These are phyloP conservation scores for Podospora appendiculata DNA, from an alignment of 495 filamentous ascomycete species.

Conservation along the genomic window DNA sequence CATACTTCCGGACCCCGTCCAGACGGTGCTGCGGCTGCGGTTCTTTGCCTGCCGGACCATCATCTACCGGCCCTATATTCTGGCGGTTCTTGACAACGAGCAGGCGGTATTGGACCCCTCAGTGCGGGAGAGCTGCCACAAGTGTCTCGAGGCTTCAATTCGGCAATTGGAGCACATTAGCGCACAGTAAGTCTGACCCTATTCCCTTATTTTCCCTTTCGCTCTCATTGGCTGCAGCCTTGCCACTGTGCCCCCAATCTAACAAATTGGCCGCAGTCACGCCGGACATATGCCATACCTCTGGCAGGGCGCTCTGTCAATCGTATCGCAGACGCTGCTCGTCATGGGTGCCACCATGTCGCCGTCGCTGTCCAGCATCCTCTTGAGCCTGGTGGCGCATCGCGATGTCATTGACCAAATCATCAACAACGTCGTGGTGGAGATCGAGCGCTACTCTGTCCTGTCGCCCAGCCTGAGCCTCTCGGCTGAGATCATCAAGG, in stretches of 20 bases:
- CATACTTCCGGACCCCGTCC: constrained; percentile 61
- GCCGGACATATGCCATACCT: constrained; percentile 82
- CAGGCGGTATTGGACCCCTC: constrained; percentile 56
- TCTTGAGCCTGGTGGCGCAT: constrained; percentile 50
- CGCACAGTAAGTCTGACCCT: constrained; percentile 51
- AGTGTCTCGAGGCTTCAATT: constrained; percentile 75
- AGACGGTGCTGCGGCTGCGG: constrained; percentile 69
- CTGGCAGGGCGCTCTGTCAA: constrained; percentile 75
- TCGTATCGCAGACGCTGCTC: constrained; percentile 71
- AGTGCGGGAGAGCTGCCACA: constrained; percentile 69
- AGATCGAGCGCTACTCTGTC: constrained; percentile 64
- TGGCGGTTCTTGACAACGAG: constrained; percentile 73
- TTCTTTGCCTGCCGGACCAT: constrained; percentile 82
- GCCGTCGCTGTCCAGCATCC: constrained; percentile 57
- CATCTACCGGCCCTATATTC: constrained; percentile 76
- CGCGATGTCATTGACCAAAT: constrained; percentile 60
- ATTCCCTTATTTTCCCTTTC: constrained; percentile 4
- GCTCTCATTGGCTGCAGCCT: constrained; percentile 5
- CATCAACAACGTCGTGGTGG: constrained; percentile 64
- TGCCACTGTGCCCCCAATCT: constrained; percentile 23
- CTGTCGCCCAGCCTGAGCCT: constrained; percentile 67
- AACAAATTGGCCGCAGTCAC: constrained; percentile 49
- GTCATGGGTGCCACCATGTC: constrained; percentile 83
- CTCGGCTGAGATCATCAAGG: constrained; percentile 68
- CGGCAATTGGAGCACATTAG: constrained; percentile 72